Base-by-base conservation (phyloP, 768 basidiomycete species). In the Strobilomyces dryophilus region DNA sequence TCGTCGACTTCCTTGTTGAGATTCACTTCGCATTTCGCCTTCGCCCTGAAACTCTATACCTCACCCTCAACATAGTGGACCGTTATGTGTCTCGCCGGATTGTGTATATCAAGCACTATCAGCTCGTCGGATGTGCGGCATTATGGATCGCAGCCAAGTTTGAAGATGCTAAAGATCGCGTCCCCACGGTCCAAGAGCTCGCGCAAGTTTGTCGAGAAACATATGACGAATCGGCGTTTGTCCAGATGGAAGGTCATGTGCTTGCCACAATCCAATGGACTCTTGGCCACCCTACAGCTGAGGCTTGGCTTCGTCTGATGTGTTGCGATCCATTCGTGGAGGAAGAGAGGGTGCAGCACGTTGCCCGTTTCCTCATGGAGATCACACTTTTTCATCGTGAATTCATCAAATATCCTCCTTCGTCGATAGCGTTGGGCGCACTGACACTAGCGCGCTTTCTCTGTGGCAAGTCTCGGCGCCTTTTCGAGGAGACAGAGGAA, bases 141-240 rank as follows among this genome's bases (percentile, higher is more conserved):
- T 80, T 99, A 12, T 99, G 97, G 97, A 98, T 98, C 61, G 97
- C 97, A 15, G 90, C 95, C 59, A 99, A 99, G 74, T 99, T 98
- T 62, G 97, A 99, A 73, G 97, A 99, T 66, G 90, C 94, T 21
- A 98, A 99, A 71, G 95, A 98, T 66, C 92, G 95, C 57, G 93
- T 98, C 14, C 97, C 97, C 11, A 91, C 93, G 1, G 90, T 98
- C 7, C 86, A 92, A 66, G 95, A 98, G 58, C 86, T 99, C 49
- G 87, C 86, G 41, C 87, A 93, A 66, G 93, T 97, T 70, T 98
- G 97, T 74, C 92, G 89, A 64, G 87, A 95, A 65, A 92, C 93
- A 2, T 98, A 98, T 70, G 95, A 98, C 68, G 94, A 95, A 71
- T 87, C 88, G 4, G 95, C 95, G 2, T 99, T 99, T 72, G 87